Percentiles rank a stretch among this genome's conserved stretches.
Evolutionary conservation across 495 filamentous ascomycete genomes (phyloP).

Genomic region (Lepraria neglecta): DNA sequence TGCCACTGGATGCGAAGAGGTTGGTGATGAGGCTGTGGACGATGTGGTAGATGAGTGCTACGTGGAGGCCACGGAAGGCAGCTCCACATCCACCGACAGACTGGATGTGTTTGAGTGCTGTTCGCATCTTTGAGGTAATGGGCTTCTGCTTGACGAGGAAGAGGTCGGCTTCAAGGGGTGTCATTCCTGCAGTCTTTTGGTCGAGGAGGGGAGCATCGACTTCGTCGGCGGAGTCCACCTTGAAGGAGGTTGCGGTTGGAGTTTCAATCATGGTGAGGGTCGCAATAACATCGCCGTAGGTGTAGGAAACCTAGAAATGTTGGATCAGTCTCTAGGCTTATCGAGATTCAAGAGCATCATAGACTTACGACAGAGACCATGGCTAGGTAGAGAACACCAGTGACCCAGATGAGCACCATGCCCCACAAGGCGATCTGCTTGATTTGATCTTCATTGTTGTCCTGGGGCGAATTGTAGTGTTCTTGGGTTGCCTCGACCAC

Average conservation of each 20-base stretch:
- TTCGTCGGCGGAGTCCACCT: constrained; percentile 31
- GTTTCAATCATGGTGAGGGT: constrained; percentile 58
- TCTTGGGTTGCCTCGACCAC: constrained; percentile 23
- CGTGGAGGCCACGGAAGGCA: constrained; percentile 51
- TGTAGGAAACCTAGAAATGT: constrained; percentile 45
- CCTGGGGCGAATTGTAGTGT: constrained; percentile 14
- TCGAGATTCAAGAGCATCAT: neutral
- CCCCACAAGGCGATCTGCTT: constrained; percentile 10
- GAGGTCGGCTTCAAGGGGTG: constrained; percentile 32
- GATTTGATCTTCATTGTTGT: constrained; percentile 15
- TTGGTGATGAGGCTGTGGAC: constrained; percentile 29
- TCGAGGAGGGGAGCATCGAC: constrained; percentile 27
- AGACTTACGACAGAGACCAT: constrained; percentile 28
- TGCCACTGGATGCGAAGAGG: constrained; percentile 31
- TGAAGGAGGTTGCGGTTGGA: constrained; percentile 52
- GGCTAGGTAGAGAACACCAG: constrained; percentile 23
- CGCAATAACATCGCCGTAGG: constrained; percentile 51
- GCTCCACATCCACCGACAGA: constrained; percentile 48
- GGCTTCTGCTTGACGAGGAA: constrained; percentile 43
- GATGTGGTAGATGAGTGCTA: constrained; percentile 31
- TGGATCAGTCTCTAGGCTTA: constrained; percentile 1
- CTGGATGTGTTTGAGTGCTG: constrained; percentile 52
- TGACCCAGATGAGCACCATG: constrained; percentile 22
- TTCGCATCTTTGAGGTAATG: constrained; percentile 53
- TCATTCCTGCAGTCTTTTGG: constrained; percentile 25